Percentiles rank a stretch among this genome's conserved stretches.
phyloP scores from a whole-genome alignment of 441 rosid species.

The Biscutella laevigata region DNA sequence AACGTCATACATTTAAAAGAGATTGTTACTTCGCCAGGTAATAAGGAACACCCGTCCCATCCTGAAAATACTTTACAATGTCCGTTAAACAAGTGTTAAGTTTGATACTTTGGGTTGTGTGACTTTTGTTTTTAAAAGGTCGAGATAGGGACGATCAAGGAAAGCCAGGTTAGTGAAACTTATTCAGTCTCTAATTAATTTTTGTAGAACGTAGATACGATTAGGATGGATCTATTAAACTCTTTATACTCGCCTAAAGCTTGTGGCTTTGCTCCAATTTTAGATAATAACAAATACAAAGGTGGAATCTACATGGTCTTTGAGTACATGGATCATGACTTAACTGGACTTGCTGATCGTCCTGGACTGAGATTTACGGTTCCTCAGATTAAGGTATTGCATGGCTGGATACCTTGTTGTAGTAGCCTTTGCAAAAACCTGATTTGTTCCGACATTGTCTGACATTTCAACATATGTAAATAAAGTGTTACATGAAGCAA shows the following conservation, averaged over 20 bases:
- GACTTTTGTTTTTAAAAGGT: constrained; percentile 32
- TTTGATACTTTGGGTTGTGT: not conserved
- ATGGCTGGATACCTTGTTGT: constrained; percentile 10
- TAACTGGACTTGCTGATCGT: constrained; percentile 95
- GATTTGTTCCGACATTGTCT: constrained; percentile 13
- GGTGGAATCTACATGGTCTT: constrained; percentile 97
- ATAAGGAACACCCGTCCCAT: not conserved
- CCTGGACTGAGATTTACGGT: constrained; percentile 91
- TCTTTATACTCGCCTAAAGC: not conserved
- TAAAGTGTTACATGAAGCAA: constrained; percentile 90
- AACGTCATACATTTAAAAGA: constrained; percentile 85
- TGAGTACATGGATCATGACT: constrained; percentile 98
- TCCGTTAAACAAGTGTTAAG: not conserved
- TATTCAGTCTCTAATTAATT: constrained; percentile 4
- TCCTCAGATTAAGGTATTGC: constrained; percentile 39
- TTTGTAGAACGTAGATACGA: not conserved
- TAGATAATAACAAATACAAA: constrained; percentile 88
- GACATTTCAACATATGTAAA: constrained; percentile 17
- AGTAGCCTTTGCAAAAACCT: constrained; percentile 16
- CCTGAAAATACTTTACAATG: not conserved
- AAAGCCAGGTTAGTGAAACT: constrained; percentile 45
- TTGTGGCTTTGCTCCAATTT: not conserved
- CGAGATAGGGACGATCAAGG: constrained; percentile 84
- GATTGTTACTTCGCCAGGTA: constrained; percentile 91
- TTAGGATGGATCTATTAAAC: not conserved